Base-by-base conservation (phyloP, 441 rosid genomes). In the Aquilaria agallochum region DNA sequence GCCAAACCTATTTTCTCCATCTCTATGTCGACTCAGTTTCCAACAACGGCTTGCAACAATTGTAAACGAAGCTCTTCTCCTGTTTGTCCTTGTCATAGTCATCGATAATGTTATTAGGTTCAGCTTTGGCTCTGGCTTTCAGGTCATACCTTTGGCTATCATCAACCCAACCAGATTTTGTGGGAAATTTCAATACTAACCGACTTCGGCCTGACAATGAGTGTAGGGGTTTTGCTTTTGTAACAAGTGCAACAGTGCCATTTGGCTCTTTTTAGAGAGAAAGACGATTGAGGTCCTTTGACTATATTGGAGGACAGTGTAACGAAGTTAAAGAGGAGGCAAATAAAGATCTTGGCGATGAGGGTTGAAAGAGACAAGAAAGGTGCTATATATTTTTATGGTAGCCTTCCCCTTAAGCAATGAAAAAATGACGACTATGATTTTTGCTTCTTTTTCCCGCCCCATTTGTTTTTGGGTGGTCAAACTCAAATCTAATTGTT, bases 231-330 rank as follows among this genome's bases (percentile, higher is more conserved):
- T 49, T 63, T 76, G 70, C 50, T 62, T 50, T 66, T 74, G 63
- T 73, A 78, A 15, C 92, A 82, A 30, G 27, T 20, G 27, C 27
- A 20, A 20, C 27, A 20, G 27, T 20, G 1, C 27, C 27, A 20
- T 20, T 20, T 20, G 27, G 27, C 1, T 20, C 27, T 50, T 54
- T 20, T 90, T 64, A 73, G 97, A 8, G 97, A 97, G 53, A 91
- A 86, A 78, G 97, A 91, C 15, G 99, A 95, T 66, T 68, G 87
- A 60, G 91, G 87, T 36, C 85, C 97, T 36, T 73, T 95, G 65
- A 97, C 96, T 50, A 82, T 89, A 95, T 75, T 95, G 64, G 97
- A 95, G 68, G 92, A 95, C 66, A 87, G 97, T 58, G 99, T 95
- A 14, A 91, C 91, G 87, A 20, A 20, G 27, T 20, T 20, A 20